Evolutionary conservation across 768 basidiomycete species (phyloP), one percentile per base, ranked within the genome.

Genomic region (Leccinum broughii): DNA sequence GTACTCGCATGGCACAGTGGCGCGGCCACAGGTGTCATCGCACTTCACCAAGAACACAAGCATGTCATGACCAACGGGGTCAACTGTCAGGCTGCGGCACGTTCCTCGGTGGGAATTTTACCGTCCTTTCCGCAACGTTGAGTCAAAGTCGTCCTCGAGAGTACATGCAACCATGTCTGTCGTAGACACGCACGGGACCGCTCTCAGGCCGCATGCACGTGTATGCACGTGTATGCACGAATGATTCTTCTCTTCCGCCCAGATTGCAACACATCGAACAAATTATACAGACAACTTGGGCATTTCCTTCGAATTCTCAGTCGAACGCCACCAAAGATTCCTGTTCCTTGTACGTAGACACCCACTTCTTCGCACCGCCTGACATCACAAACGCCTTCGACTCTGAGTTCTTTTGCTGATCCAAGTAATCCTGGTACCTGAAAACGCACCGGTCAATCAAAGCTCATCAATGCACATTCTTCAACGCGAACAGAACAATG

Each of bases 351-450:
- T 74, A 81, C 48, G 35, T 55, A 14, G 57, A 50, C 5, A 64
- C 30, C 80, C 81, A 84, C 10, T 72, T 71, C 51, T 76, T 78
- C 14, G 76, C 70, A 28, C 81, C 82, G n/a, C 80, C 82, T 32
- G 70, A 56, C 61, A 83, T 71, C 13, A 79, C 70, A 56, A 74
- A 76, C 2, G 80, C 79, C 51, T 70, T 75, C 6, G 82, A 81
- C 37, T 66, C 53, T 41, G 67, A 72, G 54, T 58, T 65, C 13
- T 59, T 71, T 48, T 60, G 67, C 58, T 61, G 64, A 55, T 81
- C 68, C 32, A 83, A 69, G 59, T 78, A 77, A 62, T 83, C 80
- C 65, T 82, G 82, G 63, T 83, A 83, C 82, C 82, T 83, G 50
- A 8, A 44, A 20, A 50, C 17, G 11, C 39, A 26, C 55, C 10